Percentiles rank a stretch among this genome's conserved stretches.
Conservation (phyloP, 495 filamentous ascomycete genomes). For the Talaromyces stipitatus region DNA sequence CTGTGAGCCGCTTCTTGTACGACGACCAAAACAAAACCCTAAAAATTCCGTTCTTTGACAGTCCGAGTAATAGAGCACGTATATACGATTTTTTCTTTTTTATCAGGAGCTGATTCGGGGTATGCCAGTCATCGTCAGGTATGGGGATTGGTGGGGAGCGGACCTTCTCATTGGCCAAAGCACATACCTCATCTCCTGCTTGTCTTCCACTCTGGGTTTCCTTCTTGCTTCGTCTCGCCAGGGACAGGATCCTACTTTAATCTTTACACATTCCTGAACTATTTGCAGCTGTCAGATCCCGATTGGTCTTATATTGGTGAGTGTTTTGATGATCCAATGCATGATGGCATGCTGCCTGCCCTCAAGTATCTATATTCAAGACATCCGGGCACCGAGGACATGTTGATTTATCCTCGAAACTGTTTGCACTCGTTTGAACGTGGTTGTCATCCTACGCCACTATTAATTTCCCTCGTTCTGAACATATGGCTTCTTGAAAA, state of each 20-base stretch:
- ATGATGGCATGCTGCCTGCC: background rate
- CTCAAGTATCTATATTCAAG: no score
- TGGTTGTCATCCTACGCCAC: background rate
- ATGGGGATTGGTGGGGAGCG: slow-evolving; percentile 2
- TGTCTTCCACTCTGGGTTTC: background rate
- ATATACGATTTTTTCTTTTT: background rate
- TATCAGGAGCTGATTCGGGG: background rate
- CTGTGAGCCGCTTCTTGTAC: background rate
- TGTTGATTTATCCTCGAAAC: background rate
- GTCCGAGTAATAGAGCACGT: background rate
- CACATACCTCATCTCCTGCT: background rate
- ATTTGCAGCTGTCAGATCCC: background rate
- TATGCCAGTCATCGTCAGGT: slow-evolving; percentile 1
- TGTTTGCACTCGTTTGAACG: background rate
- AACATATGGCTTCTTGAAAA: background rate
- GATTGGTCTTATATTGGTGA: background rate
- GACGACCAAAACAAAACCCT: background rate
- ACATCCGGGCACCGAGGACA: no score
- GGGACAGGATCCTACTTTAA: background rate
- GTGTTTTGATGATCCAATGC: background rate
- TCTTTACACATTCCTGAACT: background rate
- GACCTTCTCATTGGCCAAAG: background rate
- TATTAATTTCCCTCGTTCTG: background rate
- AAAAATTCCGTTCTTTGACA: background rate
- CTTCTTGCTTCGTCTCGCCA: background rate